Percentiles rank a stretch among this genome's conserved stretches.
These are phyloP conservation scores for Postia placenta DNA, from an alignment of 768 basidiomycete species.

Conservation along the genomic window DNA sequence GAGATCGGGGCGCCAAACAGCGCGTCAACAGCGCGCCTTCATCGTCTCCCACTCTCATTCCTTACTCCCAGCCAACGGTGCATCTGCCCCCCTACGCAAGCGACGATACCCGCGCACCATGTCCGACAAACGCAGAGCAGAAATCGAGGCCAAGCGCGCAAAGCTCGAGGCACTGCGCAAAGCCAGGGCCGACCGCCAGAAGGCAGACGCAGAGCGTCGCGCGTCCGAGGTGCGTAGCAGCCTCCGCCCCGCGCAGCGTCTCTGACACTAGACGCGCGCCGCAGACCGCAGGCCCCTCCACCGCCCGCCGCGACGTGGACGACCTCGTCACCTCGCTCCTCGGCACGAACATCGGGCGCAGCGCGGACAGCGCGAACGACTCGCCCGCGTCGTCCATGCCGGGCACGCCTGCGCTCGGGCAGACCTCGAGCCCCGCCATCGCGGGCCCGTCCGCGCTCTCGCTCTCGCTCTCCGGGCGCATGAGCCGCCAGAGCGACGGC, in stretches of 20 bases:
- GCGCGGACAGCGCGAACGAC: conserved; percentile 53
- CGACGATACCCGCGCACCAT: conserved; percentile 19
- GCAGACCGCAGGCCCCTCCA: conserved; percentile 35
- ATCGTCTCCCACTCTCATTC: conserved; percentile 4
- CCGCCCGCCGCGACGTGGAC: conserved; percentile 54
- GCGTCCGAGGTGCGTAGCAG: conserved; percentile 9
- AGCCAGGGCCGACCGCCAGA: conserved; percentile 66
- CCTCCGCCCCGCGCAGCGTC: not conserved
- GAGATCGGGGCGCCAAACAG: conserved; percentile 14
- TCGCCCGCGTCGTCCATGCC: conserved; percentile 71
- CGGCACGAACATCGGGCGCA: conserved; percentile 34
- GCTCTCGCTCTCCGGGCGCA: conserved; percentile 48
- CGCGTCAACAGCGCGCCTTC: conserved; percentile 15
- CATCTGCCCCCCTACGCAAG: not conserved
- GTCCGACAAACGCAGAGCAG: conserved; percentile 68
- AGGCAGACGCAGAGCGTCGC: conserved; percentile 39
- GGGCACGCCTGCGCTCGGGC: conserved; percentile 54
- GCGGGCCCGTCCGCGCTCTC: conserved; percentile 33
- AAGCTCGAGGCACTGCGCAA: conserved; percentile 83
- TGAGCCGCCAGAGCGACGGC: conserved; percentile 66
- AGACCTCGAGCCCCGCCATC: conserved; percentile 24
- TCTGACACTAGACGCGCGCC: not conserved
- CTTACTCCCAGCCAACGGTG: conserved; percentile 2
- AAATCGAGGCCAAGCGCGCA: conserved; percentile 86
- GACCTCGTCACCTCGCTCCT: conserved; percentile 62